Evolutionary conservation across 2,329 filamentous ascomycete genomes (phyloP), one percentile per base, ranked within the genome.

Genomic region (Paecilomyces variotii): DNA sequence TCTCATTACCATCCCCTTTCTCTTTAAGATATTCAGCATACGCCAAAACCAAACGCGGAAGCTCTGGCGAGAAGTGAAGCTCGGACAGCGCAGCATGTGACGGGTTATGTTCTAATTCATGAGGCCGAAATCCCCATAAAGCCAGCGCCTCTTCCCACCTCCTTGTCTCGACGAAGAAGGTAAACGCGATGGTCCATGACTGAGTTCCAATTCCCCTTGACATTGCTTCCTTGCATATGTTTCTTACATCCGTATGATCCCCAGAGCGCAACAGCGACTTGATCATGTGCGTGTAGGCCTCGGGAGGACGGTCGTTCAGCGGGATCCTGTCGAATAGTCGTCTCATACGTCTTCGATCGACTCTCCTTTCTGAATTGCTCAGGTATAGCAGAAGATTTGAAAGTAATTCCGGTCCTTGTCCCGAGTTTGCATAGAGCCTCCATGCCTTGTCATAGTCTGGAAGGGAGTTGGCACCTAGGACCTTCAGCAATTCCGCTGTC

Each of bases 311-410:
- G 39, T 72, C 57, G 7, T 71, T 57, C 0, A 60, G 26, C 2
- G 72, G 65, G 27, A 82, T 73, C 2, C 62, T 59, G 30, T 77
- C 66, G 63, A 84, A 84, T 7, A 84, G 60, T n/a, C 71, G 61
- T 54, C 77, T 70, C 19, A 74, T 70, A 53, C 79, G 76, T 58
- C 73, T 72, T 12, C 75, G 69, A 64, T 82, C 74, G 26, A 72
- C 54, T 2, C 66, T 35, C 11, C 68, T 62, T 50, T 64, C 59
- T 10, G 79, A 80, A n/a, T 61, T 63, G 6, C 73, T 72, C 11
- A 81, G 62, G 62, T 74, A 76, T 5, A 62, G 63, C 56, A 79
- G 71, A 34, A 76, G 62, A 53, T 63, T 61, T 27, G 67, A 64
- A 30, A 61, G 67, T 39, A 67, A 55, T 19, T 68, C 61, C 10